A percentile compares a stretch with the other conserved stretches of the same genome.
Evolutionary conservation across 2,329 filamentous ascomycete species (phyloP).

Genomic region (Metarhizium rileyi): DNA sequence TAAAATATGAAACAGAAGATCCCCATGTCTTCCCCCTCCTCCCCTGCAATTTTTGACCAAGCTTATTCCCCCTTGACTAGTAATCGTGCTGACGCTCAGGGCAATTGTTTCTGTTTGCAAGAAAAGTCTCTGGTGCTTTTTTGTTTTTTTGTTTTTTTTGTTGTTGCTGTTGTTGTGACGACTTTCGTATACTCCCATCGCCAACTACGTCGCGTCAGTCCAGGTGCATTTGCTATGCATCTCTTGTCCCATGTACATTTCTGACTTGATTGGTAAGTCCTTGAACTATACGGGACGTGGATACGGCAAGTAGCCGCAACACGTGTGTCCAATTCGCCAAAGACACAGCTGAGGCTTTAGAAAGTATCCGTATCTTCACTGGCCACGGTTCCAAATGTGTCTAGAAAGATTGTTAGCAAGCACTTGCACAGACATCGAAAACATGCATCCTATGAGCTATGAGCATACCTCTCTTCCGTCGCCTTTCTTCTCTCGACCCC

Average conservation of each 20-base stretch:
- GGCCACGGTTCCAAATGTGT: slow-evolving; percentile 21
- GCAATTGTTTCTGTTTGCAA: too few relatives aligned
- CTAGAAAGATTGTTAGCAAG: background rate
- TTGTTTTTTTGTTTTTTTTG: background rate
- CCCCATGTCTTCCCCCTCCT: background rate
- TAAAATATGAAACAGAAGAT: slow-evolving; percentile 5
- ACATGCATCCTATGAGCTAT: background rate
- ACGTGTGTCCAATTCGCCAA: background rate
- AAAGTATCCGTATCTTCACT: slow-evolving; percentile 29
- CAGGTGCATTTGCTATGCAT: too few relatives aligned
- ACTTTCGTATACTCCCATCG: too few relatives aligned
- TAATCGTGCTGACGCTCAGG: background rate
- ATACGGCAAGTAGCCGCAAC: background rate
- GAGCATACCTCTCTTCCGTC: slow-evolving; percentile 47
- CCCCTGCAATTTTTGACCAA: background rate
- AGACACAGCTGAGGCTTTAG: slow-evolving; percentile 11
- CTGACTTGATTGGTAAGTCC: background rate
- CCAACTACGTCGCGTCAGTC: too few relatives aligned
- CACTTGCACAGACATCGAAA: background rate
- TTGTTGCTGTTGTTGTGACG: too few relatives aligned
- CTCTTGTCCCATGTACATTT: background rate
- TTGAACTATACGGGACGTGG: background rate
- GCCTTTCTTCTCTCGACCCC: slow-evolving; percentile 34
- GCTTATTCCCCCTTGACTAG: background rate
- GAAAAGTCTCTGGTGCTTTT: background rate